Conservation (phyloP, 2,329 filamentous ascomycete genomes). For the Xylaria sp. region DNA sequence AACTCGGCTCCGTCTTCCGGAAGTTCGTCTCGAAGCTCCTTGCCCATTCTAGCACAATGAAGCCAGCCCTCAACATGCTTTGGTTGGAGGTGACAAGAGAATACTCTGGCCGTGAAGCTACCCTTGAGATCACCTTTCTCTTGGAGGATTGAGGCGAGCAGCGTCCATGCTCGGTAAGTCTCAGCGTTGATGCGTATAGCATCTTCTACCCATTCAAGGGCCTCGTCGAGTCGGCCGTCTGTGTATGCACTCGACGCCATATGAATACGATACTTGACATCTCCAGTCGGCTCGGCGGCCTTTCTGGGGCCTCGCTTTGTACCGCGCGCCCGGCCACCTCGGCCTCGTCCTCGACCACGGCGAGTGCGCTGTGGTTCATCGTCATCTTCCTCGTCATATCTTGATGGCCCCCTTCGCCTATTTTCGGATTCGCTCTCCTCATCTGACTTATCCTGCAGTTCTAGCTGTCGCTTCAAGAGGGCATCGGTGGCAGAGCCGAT, state of each 20-base stretch:
- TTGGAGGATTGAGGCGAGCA: constrained; percentile 69
- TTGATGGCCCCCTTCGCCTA: constrained; percentile 7
- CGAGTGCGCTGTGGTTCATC: constrained; percentile 23
- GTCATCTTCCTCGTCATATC: constrained; percentile 24
- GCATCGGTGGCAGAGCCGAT: constrained; percentile 42
- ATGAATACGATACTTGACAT: constrained; percentile 75
- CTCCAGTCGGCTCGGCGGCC: constrained; percentile 73
- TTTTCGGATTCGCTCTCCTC: constrained; percentile 33
- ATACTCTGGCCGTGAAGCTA: constrained; percentile 69
- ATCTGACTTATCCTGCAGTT: constrained; percentile 35
- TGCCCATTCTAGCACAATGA: constrained; percentile 66
- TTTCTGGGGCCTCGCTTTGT: constrained; percentile 62
- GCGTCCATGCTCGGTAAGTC: constrained; percentile 72
- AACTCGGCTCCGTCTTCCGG: constrained; percentile 59
- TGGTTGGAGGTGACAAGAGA: constrained; percentile 71
- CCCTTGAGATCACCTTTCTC: constrained; percentile 68
- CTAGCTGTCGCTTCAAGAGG: constrained; percentile 45
- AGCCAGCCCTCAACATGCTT: constrained; percentile 71
- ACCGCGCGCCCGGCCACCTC: constrained; percentile 35
- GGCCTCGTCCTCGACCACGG: constrained; percentile 32
- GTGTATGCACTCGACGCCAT: constrained; percentile 76
- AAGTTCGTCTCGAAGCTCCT: constrained; percentile 60
- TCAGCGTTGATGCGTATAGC: constrained; percentile 76
- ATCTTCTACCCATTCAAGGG: constrained; percentile 68
- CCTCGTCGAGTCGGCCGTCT: constrained; percentile 67